Evolutionary conservation across 306 rosid species (phyloP), one percentile per base, ranked within the genome.

Genomic region (Pterocarpus santalinus): DNA sequence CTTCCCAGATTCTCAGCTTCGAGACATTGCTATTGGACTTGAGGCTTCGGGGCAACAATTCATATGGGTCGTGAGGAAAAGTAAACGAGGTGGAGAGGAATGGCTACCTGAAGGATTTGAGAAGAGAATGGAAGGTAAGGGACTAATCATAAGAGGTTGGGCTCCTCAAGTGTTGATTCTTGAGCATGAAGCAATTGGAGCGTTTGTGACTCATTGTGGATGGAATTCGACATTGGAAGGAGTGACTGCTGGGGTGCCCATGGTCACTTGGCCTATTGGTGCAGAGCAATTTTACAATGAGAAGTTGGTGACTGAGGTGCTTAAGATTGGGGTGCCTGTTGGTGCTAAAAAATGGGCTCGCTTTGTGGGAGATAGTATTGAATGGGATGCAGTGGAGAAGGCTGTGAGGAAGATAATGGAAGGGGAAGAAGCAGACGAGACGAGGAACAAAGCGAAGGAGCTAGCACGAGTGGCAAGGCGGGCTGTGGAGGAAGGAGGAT

Each of bases 51-150:
- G 76, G 2, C 41, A 69, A 5, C 33, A 74, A 2, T 82, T 86
- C 79, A 78, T 86, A 0, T 86, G 86, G 86, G 89, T 74, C 0
- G 81, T 78, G 22, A 67, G 33, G 65, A 64, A 15, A 38, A n/a
- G 43, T 32, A 2, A 72, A 4, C 15, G 46, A 32, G 60, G 44
- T 1, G 12, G 5, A 46, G 61, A 61, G 2, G 60, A 44, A 7
- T 73, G 38, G 78, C 1, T 56, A 5, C 68, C 55, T 4, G 36
- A 38, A 57, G 78, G 67, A 5, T 73, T 57, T 7, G 79, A 74
- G 69, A 44, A 30, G 32, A 62, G 60, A 75, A 62, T n/a, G 17
- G 71, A 62, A n/a, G 61, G 47, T 0, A 62, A 75, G 30, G 80
- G 80, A 8, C 2, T 75, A 7, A 60, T 75, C 2, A 44, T 62